Conservation (phyloP, 1,284 basidiomycete genomes). For the Salmacisia buchloeana region DNA sequence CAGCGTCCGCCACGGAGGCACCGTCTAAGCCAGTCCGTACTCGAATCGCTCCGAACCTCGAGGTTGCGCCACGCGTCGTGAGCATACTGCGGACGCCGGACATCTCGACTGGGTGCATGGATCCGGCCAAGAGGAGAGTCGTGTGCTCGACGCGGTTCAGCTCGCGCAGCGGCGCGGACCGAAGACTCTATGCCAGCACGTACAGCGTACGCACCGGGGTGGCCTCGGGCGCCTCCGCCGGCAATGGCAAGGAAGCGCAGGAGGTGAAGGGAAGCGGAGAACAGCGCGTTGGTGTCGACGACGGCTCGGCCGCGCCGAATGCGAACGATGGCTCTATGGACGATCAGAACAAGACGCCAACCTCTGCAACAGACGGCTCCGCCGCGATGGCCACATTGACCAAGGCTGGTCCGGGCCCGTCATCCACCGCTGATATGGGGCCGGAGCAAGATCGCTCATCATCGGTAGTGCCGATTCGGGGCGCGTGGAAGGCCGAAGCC, state of each 20-base stretch:
- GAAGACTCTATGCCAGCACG: conserved; percentile 51
- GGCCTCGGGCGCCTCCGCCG: not conserved
- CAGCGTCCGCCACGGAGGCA: not conserved
- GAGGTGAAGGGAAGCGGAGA: not conserved
- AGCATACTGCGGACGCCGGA: conserved; percentile 34
- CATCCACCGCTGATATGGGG: not conserved
- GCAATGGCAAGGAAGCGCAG: not conserved
- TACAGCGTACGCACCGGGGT: conserved; percentile 17
- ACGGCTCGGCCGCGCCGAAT: not conserved
- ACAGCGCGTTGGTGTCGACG: not conserved
- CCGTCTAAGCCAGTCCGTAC: conserved; percentile 5
- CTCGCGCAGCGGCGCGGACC: conserved; percentile 68
- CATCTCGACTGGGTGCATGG: conserved; percentile 33
- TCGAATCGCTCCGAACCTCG: conserved; percentile 36
- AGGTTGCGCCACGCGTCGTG: conserved; percentile 26
- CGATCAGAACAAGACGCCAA: not conserved
- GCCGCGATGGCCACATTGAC: too few species aligned
- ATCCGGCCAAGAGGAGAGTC: conserved; percentile 59
- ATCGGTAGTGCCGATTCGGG: conserved; percentile 25
- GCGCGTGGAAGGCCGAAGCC: conserved; percentile 31
- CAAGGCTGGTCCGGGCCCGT: not conserved
- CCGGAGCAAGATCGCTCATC: not conserved
- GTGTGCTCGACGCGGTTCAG: conserved; percentile 79
- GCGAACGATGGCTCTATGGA: not conserved
- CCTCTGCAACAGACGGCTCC: not conserved